phyloP scores from a whole-genome alignment of 2,329 filamentous ascomycete genomes.

The Massarina eburnea region DNA sequence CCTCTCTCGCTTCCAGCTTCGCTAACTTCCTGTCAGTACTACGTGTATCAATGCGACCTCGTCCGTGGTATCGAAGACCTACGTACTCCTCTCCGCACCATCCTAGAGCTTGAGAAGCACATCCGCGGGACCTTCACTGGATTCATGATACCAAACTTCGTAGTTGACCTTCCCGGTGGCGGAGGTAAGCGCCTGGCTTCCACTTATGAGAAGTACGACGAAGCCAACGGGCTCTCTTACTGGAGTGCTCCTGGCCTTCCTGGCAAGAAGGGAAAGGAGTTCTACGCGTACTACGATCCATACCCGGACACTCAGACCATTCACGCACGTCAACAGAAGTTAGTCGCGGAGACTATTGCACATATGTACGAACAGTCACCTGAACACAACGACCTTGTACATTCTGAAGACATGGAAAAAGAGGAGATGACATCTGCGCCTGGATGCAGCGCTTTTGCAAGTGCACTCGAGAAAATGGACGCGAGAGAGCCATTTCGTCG shows the following conservation, averaged over 20 bases:
- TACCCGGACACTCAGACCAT: neutral
- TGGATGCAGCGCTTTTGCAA: too few species aligned
- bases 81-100: conserved; percentile 61
- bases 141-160: conserved; percentile 64
- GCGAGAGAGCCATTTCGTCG: too few species aligned
- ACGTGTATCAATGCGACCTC: conserved; percentile 68
- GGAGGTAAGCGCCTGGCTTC: conserved; percentile 64
- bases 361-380: neutral
- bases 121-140: conserved; percentile 64
- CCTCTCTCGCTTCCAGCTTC: neutral
- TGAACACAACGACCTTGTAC: too few species aligned
- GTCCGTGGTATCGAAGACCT: conserved; percentile 63
- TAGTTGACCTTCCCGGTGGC: conserved; percentile 65
- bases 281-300: conserved; percentile 63
- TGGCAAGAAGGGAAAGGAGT: conserved; percentile 36
- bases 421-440: too few species aligned
- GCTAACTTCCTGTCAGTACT: conserved; percentile 51
- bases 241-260: conserved; percentile 60
- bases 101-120: conserved; percentile 59
- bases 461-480: too few species aligned
- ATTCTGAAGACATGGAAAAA: too few species aligned
- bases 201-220: conserved; percentile 57
- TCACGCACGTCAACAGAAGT: neutral
- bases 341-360: neutral
- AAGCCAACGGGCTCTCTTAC: conserved; percentile 54